Conservation (phyloP, 768 basidiomycete genomes). For the Leccinum uliginosum region DNA sequence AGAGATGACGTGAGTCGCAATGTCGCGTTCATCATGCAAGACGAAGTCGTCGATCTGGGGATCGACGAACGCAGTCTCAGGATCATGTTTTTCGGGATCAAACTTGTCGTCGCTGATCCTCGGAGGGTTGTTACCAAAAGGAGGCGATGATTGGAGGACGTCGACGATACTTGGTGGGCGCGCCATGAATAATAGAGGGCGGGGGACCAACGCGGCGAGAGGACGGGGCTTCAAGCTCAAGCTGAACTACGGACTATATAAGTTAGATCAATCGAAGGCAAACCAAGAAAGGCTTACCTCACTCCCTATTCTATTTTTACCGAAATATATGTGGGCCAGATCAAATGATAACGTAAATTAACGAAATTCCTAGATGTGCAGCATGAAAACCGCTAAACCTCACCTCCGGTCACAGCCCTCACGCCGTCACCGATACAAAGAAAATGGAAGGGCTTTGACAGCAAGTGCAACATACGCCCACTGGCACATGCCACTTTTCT, state of each 20-base stretch:
- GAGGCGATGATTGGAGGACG: background rate
- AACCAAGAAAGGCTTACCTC: background rate
- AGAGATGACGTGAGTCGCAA: conserved; percentile 45
- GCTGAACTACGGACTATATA: conserved; percentile 1
- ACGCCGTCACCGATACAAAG: background rate
- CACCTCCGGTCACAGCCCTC: background rate
- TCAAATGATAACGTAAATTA: background rate
- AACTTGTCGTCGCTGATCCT: conserved; percentile 18
- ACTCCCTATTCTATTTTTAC: background rate
- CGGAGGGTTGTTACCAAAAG: background rate
- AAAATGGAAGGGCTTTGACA: too few species aligned
- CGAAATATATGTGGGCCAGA: background rate
- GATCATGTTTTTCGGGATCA: conserved; percentile 31
- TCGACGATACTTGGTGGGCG: background rate
- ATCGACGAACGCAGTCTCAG: conserved; percentile 25
- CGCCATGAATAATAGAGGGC: conserved; percentile 7
- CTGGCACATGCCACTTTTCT: too few species aligned
- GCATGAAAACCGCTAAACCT: too few species aligned
- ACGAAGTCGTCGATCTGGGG: conserved; percentile 13
- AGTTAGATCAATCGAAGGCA: too few species aligned
- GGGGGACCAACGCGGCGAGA: background rate
- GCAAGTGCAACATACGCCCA: too few species aligned
- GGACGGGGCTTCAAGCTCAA: background rate
- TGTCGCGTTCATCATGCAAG: conserved; percentile 42
- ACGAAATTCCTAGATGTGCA: background rate